A percentile compares a stretch with the other conserved stretches of the same genome.
Conservation (phyloP, 2,329 filamentous ascomycete genomes). For the Talaromyces sp. region DNA sequence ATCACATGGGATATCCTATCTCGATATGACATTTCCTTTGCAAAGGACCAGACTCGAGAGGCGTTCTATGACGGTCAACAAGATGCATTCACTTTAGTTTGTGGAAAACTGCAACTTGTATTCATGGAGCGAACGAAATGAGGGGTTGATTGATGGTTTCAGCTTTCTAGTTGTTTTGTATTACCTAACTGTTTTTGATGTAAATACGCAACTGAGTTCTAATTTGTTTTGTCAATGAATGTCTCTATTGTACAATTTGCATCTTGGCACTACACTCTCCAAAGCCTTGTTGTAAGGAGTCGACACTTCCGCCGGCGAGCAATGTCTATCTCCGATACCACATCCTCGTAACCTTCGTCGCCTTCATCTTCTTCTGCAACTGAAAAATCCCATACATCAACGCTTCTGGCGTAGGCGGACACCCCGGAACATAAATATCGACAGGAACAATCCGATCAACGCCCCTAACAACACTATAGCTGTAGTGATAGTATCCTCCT, state of each 20-base stretch:
- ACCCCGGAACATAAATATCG: conserved; percentile 77
- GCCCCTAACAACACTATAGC: conserved; percentile 72
- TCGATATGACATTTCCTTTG: conserved; percentile 15
- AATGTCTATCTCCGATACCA: conserved; percentile 54
- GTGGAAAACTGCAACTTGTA: conserved; percentile 14
- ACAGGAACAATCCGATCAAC: conserved; percentile 76
- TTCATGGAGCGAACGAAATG: conserved; percentile 10
- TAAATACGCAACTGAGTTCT: not conserved
- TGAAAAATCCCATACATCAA: conserved; percentile 66
- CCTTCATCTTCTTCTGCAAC: conserved; percentile 71
- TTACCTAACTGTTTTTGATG: not conserved
- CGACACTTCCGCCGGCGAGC: not conserved
- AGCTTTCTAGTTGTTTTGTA: not conserved
- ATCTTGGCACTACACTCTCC: not conserved
- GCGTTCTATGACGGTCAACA: conserved; percentile 19
- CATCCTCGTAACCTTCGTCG: conserved; percentile 51
- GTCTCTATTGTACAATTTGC: not conserved
- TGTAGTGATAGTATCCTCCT: conserved; percentile 84
- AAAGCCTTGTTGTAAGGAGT: not conserved
- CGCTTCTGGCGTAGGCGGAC: conserved; percentile 56
- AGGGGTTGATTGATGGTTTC: not conserved
- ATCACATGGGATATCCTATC: conserved; percentile 14
- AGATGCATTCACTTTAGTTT: conserved; percentile 19
- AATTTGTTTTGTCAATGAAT: not conserved
- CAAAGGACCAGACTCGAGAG: conserved; percentile 19